Percentiles rank a stretch among this genome's conserved stretches.
Conservation (phyloP, 176 grass and related monocot species). For the Aechmea fasciata region DNA sequence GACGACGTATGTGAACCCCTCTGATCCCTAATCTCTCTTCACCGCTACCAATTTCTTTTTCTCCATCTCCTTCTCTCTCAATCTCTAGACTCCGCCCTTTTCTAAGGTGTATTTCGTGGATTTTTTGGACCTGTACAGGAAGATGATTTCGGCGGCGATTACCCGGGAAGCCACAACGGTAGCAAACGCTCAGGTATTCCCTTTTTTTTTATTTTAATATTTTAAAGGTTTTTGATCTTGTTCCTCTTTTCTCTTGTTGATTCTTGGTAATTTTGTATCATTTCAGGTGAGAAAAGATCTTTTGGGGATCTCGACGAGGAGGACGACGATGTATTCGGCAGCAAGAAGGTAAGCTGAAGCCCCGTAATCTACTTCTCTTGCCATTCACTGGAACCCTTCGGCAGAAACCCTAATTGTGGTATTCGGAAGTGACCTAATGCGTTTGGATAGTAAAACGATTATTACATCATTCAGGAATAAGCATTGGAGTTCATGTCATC, state of each 20-base stretch:
- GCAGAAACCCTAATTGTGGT: background rate
- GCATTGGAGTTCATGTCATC: too few species aligned
- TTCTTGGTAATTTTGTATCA: background rate
- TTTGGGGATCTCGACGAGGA: conserved; percentile 85
- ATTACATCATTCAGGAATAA: too few species aligned
- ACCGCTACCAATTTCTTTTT: background rate
- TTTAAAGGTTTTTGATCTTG: background rate
- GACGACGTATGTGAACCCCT: background rate
- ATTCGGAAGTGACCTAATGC: background rate
- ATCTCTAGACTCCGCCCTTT: background rate
- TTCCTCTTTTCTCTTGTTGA: background rate
- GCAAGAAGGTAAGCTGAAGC: conserved; percentile 46
- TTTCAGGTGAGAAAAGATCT: conserved; percentile 55
- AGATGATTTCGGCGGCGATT: conserved; percentile 25
- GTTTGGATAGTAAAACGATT: background rate
- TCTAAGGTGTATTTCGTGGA: background rate
- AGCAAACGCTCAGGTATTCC: conserved; percentile 10
- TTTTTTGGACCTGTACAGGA: conserved; percentile 3
- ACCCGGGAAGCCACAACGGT: conserved; percentile 9
- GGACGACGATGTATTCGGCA: conserved; percentile 65
- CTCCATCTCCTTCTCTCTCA: background rate
- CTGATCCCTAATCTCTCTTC: background rate
- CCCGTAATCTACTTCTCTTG: background rate
- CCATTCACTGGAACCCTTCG: background rate
- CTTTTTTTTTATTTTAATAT: too few species aligned